Percentiles rank a stretch among this genome's conserved stretches.
These are phyloP conservation scores for Lentinula sp. DNA, from an alignment of 768 basidiomycete species.

Conservation along the genomic window DNA sequence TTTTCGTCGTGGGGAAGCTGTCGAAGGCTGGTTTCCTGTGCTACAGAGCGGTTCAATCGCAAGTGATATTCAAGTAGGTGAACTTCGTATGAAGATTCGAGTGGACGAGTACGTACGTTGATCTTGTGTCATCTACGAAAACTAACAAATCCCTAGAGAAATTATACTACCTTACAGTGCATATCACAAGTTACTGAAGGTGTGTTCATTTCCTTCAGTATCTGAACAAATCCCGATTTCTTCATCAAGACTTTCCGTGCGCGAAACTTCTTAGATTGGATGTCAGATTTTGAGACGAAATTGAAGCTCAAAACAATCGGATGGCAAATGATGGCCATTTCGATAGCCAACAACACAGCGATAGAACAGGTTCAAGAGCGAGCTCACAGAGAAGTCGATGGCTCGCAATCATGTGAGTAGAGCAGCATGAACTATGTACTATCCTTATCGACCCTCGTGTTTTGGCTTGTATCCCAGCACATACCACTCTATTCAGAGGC, in stretches of 20 bases:
- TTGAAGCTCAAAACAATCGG: slow-evolving; percentile 61
- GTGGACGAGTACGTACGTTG: slow-evolving; percentile 63
- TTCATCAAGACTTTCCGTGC: slow-evolving; percentile 40
- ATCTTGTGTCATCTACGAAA: neutral
- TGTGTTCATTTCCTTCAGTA: slow-evolving; percentile 20
- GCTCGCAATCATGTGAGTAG: slow-evolving; percentile 54
- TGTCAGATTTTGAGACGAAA: slow-evolving; percentile 62
- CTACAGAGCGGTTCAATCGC: slow-evolving; percentile 42
- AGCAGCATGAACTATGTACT: neutral
- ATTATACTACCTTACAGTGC: slow-evolving; percentile 66
- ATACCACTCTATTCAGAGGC: slow-evolving; percentile 69
- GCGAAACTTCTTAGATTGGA: slow-evolving; percentile 70
- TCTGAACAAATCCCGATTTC: neutral
- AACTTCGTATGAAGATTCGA: slow-evolving; percentile 64
- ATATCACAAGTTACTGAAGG: slow-evolving; percentile 58
- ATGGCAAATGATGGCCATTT: slow-evolving; percentile 59
- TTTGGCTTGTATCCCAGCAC: slow-evolving; percentile 37
- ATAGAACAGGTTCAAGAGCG: slow-evolving; percentile 66
- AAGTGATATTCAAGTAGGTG: slow-evolving; percentile 61
- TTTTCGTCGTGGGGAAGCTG: slow-evolving; percentile 64
- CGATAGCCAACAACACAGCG: slow-evolving; percentile 58
- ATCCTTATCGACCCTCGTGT: neutral
- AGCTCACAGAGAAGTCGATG: slow-evolving; percentile 65
- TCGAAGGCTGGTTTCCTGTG: slow-evolving; percentile 86
- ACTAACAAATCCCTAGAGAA: slow-evolving; percentile 41